phyloP scores from a whole-genome alignment of 768 basidiomycete genomes.

The Tephrocybe sp. region DNA sequence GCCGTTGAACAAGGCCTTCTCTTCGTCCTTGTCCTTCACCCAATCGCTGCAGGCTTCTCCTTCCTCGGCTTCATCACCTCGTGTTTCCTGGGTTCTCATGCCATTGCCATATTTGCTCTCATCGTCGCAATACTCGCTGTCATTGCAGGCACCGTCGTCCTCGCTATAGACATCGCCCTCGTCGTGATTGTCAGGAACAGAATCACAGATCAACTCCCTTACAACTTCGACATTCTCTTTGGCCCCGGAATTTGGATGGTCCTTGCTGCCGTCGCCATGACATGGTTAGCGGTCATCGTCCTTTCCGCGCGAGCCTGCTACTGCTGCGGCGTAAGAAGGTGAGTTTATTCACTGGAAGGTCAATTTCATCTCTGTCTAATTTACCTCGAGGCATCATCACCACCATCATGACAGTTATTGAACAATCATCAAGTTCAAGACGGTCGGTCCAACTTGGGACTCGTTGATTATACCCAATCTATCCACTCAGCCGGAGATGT shows the following conservation, averaged over 20 bases:
- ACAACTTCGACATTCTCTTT: conserved; percentile 46
- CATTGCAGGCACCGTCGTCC: conserved; percentile 50
- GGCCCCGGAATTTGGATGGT: conserved; percentile 78
- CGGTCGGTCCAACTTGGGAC: neutral
- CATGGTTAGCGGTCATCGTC: conserved; percentile 61
- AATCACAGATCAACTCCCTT: conserved; percentile 35
- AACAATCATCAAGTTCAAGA: neutral
- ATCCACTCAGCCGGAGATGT: too few relatives aligned
- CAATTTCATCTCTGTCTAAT: neutral
- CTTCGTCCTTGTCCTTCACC: conserved; percentile 65
- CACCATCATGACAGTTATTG: conserved; percentile 5
- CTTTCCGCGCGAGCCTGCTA: conserved; percentile 63
- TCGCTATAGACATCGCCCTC: conserved; percentile 62
- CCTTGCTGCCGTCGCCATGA: conserved; percentile 48
- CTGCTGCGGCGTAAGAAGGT: conserved; percentile 63
- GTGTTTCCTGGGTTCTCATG: conserved; percentile 58
- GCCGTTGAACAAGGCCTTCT: conserved; percentile 50
- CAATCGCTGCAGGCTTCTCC: conserved; percentile 58
- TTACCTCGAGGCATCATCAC: conserved; percentile 2
- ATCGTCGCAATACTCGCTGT: conserved; percentile 55
- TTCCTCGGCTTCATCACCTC: conserved; percentile 50
- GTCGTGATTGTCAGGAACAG: conserved; percentile 49
- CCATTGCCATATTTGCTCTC: conserved; percentile 55
- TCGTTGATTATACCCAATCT: too few relatives aligned
- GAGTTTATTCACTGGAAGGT: conserved; percentile 8